phyloP scores from a whole-genome alignment of 345 rosid genomes.

The Nasturtium officinale region DNA sequence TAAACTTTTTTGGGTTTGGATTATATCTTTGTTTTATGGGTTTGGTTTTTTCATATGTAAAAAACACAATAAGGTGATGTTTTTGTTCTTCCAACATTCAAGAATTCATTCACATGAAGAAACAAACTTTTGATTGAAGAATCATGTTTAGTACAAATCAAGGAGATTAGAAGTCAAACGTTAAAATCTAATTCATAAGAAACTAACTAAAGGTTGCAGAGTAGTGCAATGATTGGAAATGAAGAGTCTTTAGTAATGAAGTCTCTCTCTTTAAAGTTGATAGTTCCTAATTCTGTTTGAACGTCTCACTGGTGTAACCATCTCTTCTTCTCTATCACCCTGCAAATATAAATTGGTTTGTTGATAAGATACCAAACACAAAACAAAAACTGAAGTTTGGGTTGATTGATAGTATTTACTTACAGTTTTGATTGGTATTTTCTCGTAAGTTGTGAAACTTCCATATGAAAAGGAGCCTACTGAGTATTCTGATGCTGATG shows the following conservation, averaged over 20 bases:
- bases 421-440: conserved; percentile 62
- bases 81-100: no score
- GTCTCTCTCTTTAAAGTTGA: no score
- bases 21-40: no score
- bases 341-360: conserved; percentile 37
- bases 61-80: no score
- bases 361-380: not conserved
- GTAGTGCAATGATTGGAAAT: conserved; percentile 30
- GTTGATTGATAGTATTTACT: conserved; percentile 22
- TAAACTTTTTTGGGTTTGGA: no score
- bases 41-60: no score
- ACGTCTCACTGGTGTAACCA: conserved; percentile 78
- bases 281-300: conserved; percentile 73
- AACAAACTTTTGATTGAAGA: conserved; percentile 6
- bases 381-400: not conserved
- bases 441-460: conserved; percentile 82
- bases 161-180: conserved; percentile 18
- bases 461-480: conserved; percentile 60
- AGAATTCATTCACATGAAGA: not conserved
- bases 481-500: conserved; percentile 74
- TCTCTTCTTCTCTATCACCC: conserved; percentile 58
- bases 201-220: conserved; percentile 38
- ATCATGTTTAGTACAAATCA: conserved; percentile 23
- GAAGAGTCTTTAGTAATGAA: not conserved
- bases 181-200: not conserved